These are phyloP conservation scores for Podospora fimiseda DNA, from an alignment of 495 filamentous ascomycete genomes.

Conservation along the genomic window DNA sequence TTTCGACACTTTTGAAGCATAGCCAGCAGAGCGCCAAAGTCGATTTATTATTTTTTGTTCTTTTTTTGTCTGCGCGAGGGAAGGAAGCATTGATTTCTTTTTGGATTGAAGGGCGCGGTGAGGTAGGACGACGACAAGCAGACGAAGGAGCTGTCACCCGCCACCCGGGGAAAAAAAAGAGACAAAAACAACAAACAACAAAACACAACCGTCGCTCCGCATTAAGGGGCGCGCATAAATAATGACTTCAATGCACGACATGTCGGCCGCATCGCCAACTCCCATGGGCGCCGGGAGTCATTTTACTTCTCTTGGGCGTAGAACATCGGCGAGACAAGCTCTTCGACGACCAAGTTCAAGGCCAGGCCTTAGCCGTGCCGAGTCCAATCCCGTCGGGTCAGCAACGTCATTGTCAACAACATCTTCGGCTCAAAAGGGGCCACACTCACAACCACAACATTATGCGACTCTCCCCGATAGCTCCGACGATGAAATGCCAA, in stretches of 20 bases:
- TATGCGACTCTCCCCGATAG: constrained; percentile 49
- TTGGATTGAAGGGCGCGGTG: not conserved
- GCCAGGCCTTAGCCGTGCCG: constrained; percentile 29
- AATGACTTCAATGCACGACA: constrained; percentile 6
- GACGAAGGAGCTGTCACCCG: not conserved
- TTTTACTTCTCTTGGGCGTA: constrained; percentile 30
- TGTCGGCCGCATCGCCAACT: constrained; percentile 34
- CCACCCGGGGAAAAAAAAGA: constrained; percentile 7
- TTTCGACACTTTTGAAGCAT: not conserved
- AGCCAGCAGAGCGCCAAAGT: not conserved
- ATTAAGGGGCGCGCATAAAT: not conserved
- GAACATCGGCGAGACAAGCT: constrained; percentile 39
- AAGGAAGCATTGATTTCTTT: not conserved
- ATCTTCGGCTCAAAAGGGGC: constrained; percentile 5
- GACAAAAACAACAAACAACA: not conserved
- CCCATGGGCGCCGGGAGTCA: constrained; percentile 30
- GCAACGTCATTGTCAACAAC: constrained; percentile 3
- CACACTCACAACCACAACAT: constrained; percentile 24
- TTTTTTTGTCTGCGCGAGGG: not conserved
- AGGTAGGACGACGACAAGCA: not conserved
- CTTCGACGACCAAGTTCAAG: constrained; percentile 32
- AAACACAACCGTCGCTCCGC: not conserved
- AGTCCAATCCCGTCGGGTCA: constrained; percentile 29
- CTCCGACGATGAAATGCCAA: constrained; percentile 66
- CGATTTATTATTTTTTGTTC: not conserved